A percentile compares a stretch with the other conserved stretches of the same genome.
Evolutionary conservation across 345 rosid genomes (phyloP).

Genomic region (Melaleuca quinquenervia): DNA sequence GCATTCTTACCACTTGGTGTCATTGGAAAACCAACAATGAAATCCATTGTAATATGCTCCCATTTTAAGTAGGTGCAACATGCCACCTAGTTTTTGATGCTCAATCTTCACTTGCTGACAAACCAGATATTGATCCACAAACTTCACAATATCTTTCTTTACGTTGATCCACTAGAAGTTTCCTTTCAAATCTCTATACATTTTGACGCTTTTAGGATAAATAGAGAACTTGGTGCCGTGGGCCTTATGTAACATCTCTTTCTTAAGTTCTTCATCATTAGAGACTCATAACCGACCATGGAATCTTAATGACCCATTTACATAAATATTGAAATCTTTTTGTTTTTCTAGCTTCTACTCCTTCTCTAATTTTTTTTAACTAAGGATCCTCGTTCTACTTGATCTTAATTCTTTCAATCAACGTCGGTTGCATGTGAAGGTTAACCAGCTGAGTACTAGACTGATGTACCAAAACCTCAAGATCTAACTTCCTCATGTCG

Average conservation of each 20-base stretch:
- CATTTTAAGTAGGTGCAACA: background rate
- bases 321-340: background rate
- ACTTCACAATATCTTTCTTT: background rate
- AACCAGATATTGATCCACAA: background rate
- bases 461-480: too few species aligned
- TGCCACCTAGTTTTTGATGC: background rate
- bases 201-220: background rate
- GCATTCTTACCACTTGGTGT: rapidly evolving
- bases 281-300: too few species aligned
- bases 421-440: too few species aligned
- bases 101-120: background rate
- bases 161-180: background rate
- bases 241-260: background rate
- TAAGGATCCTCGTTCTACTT: too few species aligned
- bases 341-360: too few species aligned
- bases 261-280: background rate
- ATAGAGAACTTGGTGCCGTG: background rate
- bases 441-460: too few species aligned
- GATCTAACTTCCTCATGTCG: too few species aligned
- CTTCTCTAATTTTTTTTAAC: too few species aligned
- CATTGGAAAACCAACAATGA: background rate
- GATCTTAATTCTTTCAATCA: too few species aligned
- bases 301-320: background rate
- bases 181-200: background rate
- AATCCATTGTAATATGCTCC: background rate